Evolutionary conservation across 2,329 filamentous ascomycete genomes (phyloP), one percentile per base, ranked within the genome.

Genomic region (Pseudogymnoascus sp.): DNA sequence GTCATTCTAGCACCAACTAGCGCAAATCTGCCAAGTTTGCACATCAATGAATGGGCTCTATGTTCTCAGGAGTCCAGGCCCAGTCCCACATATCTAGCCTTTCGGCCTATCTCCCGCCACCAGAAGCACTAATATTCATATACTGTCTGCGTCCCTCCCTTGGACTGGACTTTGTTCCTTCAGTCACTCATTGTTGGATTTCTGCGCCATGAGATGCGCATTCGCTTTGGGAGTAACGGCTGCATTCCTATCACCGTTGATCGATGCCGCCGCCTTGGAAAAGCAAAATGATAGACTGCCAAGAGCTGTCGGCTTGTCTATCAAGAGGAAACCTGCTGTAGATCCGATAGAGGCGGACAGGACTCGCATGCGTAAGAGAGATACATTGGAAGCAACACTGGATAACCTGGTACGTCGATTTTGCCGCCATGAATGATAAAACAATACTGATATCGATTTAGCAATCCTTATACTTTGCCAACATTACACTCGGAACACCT

Each of bases 391-490:
- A 54, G 76, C 75, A n/a, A 70, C 66, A 2, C 71, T 86, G 43
- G 80, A 84, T 66, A 87, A 87, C 65, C 72, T 81, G 73, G 82
- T 84, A 67, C 34, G 77, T 64, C n/a, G 5, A 65, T 65, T n/a
- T 7, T 3, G 43, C 7, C 25, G 18, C 50, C 32, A 2, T 59
- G 14, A 35, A 16, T 34, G 4, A 5, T 39, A 18, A 18, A 22
- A 25, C 1, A 66, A 58, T 63, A 37, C 68, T 72, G 59, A 73
- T 35, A 37, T 18, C 6, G 32, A 30, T 11, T 4, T 59, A 84
- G 80, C 74, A 82, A 77, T 84, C 82, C 1, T 75, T 88, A 28
- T 88, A 88, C 71, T 85, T 82, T 66, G 77, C 85, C 66, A 87
- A 88, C 70, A 79, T 77, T 57, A 79, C 82, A 5, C 65, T 88